Evolutionary conservation across 2,329 filamentous ascomycete species (phyloP), one percentile per base, ranked within the genome.

Genomic region (Sclerotinia trifoliorum): DNA sequence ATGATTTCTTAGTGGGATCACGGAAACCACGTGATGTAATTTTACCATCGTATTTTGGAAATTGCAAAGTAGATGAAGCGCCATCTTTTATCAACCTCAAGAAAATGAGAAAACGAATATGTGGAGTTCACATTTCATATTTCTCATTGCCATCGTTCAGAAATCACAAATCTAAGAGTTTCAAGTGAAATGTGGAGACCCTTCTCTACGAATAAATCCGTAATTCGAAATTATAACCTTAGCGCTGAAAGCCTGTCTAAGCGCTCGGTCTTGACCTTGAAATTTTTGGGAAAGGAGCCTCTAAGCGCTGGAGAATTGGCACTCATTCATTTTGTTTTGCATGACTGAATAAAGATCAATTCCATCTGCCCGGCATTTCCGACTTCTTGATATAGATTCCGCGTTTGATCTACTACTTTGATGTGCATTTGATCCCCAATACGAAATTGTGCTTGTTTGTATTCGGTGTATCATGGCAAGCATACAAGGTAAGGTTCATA

Each of bases 221-320:
- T 7, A 56, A n/a, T 35, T 35, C 19, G 3, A 15, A 56, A 15
- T n/a, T 56, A 21, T 7, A 1, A n/a, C n/a, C 21, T 35, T 56
- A 35, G 54, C 54, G 54, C 54, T 56, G 29, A 17, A 39, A 21
- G 29, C 29, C 29, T 56, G 54, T 56, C 54, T 56, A 56, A 56
- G 54, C 54, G 54, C 54, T 32, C 54, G 15, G 39, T 39, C 29
- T 35, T 56, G 29, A 7, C 35, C 5, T 15, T 56, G 29, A 15
- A 15, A 42, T 42, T 56, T 35, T 56, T 35, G 29, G 11, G 10
- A 35, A 39, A 35, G 54, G 39, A 42, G 15, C 21, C 15, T 56
- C 54, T 56, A 56, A 56, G 54, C 54, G 54, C 54, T 56, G 54
- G 17, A 32, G 29, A 55, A 19, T 35, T 56, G 21, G 3, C 10